phyloP scores from a whole-genome alignment of 768 basidiomycete species.

The Tricholomella constricta region DNA sequence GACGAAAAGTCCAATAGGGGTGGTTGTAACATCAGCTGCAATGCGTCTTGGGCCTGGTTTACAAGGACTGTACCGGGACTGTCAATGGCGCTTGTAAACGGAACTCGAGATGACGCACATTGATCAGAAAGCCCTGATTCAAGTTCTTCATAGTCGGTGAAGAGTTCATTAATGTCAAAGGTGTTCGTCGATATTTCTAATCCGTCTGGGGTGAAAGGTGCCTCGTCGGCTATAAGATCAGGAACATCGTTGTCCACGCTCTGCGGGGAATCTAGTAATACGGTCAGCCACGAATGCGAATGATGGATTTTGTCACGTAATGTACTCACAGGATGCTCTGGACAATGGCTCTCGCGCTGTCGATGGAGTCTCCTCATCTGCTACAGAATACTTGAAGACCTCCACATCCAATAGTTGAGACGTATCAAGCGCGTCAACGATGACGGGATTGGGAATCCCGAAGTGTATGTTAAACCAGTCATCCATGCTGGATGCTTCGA shows the following conservation, averaged over 20 bases:
- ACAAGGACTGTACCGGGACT: not conserved
- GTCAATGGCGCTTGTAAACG: too few relatives aligned
- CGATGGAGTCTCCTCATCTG: not conserved
- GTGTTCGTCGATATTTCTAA: not conserved
- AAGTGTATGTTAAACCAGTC: conserved; percentile 37
- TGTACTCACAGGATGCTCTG: not conserved
- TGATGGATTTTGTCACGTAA: too few relatives aligned
- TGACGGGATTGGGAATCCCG: conserved; percentile 26
- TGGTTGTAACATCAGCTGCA: not conserved
- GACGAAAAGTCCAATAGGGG: conserved; percentile 1
- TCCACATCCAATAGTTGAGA: conserved; percentile 11
- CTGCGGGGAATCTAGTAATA: not conserved
- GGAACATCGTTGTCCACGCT: not conserved
- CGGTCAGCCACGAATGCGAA: not conserved
- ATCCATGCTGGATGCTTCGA: conserved; percentile 25
- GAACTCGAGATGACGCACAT: not conserved
- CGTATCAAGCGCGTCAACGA: conserved; percentile 21
- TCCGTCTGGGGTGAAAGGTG: not conserved
- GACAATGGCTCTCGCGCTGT: not conserved
- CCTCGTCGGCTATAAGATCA: not conserved
- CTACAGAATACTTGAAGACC: conserved; percentile 5
- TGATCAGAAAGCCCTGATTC: not conserved
- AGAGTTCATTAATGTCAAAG: conserved; percentile 10
- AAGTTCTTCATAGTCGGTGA: conserved; percentile 8
- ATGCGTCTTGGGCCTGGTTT: not conserved